Percentiles rank a stretch among this genome's conserved stretches.
These are phyloP conservation scores for Venturia carpophila DNA, from an alignment of 2,329 filamentous ascomycete genomes.

Conservation along the genomic window DNA sequence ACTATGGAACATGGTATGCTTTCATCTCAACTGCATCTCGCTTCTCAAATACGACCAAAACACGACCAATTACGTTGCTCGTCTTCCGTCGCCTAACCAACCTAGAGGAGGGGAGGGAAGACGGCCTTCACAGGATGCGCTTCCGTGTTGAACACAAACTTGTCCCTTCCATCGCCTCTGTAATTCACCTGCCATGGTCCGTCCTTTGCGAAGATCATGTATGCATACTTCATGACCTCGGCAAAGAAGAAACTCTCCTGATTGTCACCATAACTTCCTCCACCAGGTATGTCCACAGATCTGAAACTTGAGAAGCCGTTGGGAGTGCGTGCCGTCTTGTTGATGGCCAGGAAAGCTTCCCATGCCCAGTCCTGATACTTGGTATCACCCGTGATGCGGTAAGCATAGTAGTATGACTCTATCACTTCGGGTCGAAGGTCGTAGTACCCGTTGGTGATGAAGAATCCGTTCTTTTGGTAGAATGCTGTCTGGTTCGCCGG, in stretches of 20 bases:
- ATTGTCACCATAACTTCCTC: conserved; percentile 57
- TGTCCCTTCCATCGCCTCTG: conserved; percentile 32
- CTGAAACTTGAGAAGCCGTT: conserved; percentile 59
- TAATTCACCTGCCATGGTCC: conserved; percentile 49
- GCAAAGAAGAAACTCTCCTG: conserved; percentile 87
- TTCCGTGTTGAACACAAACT: conserved; percentile 58
- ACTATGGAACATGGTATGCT: too few relatives aligned
- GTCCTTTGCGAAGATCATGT: conserved; percentile 60
- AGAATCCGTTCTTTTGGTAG: conserved; percentile 55
- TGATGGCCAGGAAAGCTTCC: conserved; percentile 66
- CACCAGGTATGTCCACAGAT: conserved; percentile 56
- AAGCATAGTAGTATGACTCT: conserved; percentile 82
- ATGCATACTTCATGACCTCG: conserved; percentile 79
- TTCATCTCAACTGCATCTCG: neutral
- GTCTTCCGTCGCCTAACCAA: too few relatives aligned
- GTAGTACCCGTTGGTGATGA: conserved; percentile 50
- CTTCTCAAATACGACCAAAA: too few relatives aligned
- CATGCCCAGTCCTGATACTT: conserved; percentile 81
- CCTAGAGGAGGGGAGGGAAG: conserved; percentile 20
- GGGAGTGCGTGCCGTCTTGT: conserved; percentile 52
- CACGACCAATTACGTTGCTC: too few relatives aligned
- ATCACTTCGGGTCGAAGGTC: conserved; percentile 72
- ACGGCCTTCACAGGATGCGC: conserved; percentile 51
- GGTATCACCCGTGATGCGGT: conserved; percentile 64
- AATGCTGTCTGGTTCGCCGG: conserved; percentile 43